phyloP scores from a whole-genome alignment of 768 basidiomycete species.

The Fomitopsis pulvina region DNA sequence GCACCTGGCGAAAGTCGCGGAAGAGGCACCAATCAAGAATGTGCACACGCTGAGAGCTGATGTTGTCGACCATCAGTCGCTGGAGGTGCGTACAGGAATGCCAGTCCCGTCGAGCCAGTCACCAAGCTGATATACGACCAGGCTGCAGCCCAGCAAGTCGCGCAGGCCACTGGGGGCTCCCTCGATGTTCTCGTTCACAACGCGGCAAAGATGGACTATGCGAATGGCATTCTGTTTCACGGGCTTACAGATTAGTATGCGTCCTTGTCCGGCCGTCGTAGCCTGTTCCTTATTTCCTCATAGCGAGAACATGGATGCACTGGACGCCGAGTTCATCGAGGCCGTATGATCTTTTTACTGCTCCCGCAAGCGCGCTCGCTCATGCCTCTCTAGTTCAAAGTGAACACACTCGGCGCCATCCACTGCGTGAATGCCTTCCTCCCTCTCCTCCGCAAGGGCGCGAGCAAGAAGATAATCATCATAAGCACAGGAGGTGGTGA shows the following conservation, averaged over 20 bases:
- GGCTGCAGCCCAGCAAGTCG: slow-evolving; percentile 24
- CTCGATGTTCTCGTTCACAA: slow-evolving; percentile 34
- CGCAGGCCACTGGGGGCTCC: slow-evolving; percentile 24
- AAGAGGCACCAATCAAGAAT: slow-evolving; percentile 12
- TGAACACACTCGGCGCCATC: slow-evolving; percentile 31
- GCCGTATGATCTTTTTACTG: neutral
- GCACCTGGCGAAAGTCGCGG: slow-evolving; percentile 2
- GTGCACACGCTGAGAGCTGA: slow-evolving; percentile 31
- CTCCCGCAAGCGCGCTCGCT: neutral
- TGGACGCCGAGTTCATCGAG: neutral
- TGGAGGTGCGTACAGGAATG: slow-evolving; percentile 12
- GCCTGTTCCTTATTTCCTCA: neutral
- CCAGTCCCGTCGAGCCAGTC: no score
- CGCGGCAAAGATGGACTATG: slow-evolving; percentile 20
- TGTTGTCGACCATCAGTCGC: slow-evolving; percentile 22
- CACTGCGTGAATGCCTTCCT: slow-evolving; percentile 31
- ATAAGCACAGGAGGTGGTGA: slow-evolving; percentile 26
- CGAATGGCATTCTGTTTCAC: slow-evolving; percentile 1
- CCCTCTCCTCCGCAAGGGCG: slow-evolving; percentile 28
- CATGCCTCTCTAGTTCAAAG: slow-evolving; percentile 18
- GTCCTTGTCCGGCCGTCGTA: neutral
- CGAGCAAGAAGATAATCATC: slow-evolving; percentile 28
- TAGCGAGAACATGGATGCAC: neutral
- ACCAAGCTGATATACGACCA: slow-evolving; percentile 2
- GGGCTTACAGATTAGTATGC: neutral